phyloP scores from a whole-genome alignment of 352 stramenopile genomes.

The Pythium diclinum region DNA sequence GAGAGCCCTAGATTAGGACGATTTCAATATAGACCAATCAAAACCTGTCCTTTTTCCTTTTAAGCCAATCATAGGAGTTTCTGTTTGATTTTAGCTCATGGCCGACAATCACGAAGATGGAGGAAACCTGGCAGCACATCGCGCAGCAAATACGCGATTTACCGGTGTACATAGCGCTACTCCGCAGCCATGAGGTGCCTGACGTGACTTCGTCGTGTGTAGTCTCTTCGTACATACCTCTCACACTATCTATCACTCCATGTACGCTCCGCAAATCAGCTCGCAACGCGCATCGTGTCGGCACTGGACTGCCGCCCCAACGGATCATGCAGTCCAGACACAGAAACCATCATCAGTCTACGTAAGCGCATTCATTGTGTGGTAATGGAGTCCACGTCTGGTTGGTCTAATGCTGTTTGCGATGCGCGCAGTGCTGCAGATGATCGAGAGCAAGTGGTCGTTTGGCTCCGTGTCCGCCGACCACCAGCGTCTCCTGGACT shows the following conservation, averaged over 20 bases:
- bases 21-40: background rate
- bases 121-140: constrained; percentile 12
- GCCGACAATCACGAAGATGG: background rate
- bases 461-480: constrained; percentile 1
- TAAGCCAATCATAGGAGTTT: background rate
- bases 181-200: constrained; percentile 23
- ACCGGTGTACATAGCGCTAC: constrained; percentile 14
- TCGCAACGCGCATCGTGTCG: constrained; percentile 19
- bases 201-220: background rate
- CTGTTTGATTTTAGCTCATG: too few relatives aligned
- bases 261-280: constrained; percentile 6
- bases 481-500: constrained; percentile 19
- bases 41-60: background rate
- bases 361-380: constrained; percentile 8
- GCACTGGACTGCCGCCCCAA: constrained; percentile 1
- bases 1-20: too few relatives aligned
- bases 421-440: constrained; percentile 13
- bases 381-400: background rate
- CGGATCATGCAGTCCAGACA: background rate
- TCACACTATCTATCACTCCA: background rate
- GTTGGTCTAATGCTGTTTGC: background rate
- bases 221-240: background rate
- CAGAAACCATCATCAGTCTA: constrained; percentile 11
- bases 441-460: constrained; percentile 20
- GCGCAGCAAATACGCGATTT: constrained; percentile 14